These are phyloP conservation scores for Trichophyton mentagrophytes DNA, from an alignment of 2,329 filamentous ascomycete species.

Conservation along the genomic window DNA sequence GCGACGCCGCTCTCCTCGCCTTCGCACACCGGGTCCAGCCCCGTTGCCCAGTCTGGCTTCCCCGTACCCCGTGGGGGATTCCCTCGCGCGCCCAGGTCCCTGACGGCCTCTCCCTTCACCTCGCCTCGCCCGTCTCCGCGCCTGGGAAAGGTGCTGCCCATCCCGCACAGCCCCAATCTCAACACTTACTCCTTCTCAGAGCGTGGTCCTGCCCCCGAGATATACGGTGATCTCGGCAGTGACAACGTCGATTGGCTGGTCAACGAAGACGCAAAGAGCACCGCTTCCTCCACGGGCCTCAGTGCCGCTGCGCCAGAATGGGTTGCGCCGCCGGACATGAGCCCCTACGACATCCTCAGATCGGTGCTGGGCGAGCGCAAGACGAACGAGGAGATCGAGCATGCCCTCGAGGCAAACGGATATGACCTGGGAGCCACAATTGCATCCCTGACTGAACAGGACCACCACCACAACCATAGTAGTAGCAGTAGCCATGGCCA, in stretches of 20 bases:
- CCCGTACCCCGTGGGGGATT: constrained; percentile 59
- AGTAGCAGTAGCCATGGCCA: no score
- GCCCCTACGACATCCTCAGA: constrained; percentile 91
- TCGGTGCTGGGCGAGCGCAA: constrained; percentile 83
- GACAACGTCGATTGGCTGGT: constrained; percentile 97
- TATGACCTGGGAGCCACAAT: constrained; percentile 92
- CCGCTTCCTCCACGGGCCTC: constrained; percentile 64
- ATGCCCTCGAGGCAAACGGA: constrained; percentile 73
- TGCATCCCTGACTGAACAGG: constrained; percentile 69
- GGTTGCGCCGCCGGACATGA: constrained; percentile 75
- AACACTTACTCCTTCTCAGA: constrained; percentile 96
- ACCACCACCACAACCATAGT: constrained; percentile 19
- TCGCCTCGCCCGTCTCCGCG: constrained; percentile 88
- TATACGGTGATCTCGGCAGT: constrained; percentile 79
- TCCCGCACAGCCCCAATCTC: constrained; percentile 84
- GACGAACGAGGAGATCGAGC: constrained; percentile 87
- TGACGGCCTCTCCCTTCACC: constrained; percentile 75
- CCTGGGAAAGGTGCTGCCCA: constrained; percentile 79
- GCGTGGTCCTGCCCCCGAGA: constrained; percentile 64
- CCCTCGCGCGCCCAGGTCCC: constrained; percentile 60
- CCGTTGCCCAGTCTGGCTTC: constrained; percentile 73
- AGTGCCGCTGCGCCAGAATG: constrained; percentile 76
- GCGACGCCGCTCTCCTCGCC: constrained; percentile 76
- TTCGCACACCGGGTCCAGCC: constrained; percentile 60
- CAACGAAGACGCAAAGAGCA: constrained; percentile 69